Conservation (phyloP, 2,329 filamentous ascomycete species). For the Didymella segeticola region DNA sequence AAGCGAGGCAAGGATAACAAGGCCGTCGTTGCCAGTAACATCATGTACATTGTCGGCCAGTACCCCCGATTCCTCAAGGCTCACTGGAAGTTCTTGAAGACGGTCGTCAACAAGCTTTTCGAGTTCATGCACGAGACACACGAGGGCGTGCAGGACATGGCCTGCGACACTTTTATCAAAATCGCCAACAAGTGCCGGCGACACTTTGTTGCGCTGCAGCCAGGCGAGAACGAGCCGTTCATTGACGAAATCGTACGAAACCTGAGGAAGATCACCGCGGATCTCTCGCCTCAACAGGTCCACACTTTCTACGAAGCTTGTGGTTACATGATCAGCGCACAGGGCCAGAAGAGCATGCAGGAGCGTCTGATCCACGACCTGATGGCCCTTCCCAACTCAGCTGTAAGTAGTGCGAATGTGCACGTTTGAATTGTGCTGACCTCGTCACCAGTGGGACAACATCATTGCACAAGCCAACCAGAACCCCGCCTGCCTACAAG, state of each 20-base stretch:
- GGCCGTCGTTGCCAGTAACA: constrained; percentile 97
- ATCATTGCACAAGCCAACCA: constrained; percentile 89
- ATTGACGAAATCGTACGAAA: constrained; percentile 98
- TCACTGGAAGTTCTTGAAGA: constrained; percentile 99
- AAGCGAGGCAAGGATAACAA: constrained; percentile 99
- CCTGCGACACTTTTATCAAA: constrained; percentile 99
- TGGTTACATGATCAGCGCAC: constrained; percentile 98
- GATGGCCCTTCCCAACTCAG: constrained; percentile 91
- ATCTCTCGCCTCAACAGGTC: constrained; percentile 94
- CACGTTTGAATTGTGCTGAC: constrained; percentile 19
- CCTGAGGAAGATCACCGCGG: constrained; percentile 93
- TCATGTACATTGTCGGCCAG: constrained; percentile 99
- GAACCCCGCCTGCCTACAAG: constrained; percentile 85
- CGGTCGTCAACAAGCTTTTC: constrained; percentile 98
- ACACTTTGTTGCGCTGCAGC: constrained; percentile 95
- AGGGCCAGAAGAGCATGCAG: constrained; percentile 93
- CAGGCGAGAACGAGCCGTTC: constrained; percentile 92
- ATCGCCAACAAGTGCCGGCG: constrained; percentile 97
- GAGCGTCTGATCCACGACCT: constrained; percentile 89
- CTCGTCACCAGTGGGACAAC: constrained; percentile 72
- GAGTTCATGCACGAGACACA: constrained; percentile 99
- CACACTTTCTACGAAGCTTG: constrained; percentile 99
- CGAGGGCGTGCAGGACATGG: constrained; percentile 99
- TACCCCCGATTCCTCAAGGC: constrained; percentile 98
- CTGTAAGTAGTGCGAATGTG: constrained; percentile 51